Percentiles rank a stretch among this genome's conserved stretches.
phyloP scores from a whole-genome alignment of 2,329 filamentous ascomycete species.

The Colletotrichum acutatum region DNA sequence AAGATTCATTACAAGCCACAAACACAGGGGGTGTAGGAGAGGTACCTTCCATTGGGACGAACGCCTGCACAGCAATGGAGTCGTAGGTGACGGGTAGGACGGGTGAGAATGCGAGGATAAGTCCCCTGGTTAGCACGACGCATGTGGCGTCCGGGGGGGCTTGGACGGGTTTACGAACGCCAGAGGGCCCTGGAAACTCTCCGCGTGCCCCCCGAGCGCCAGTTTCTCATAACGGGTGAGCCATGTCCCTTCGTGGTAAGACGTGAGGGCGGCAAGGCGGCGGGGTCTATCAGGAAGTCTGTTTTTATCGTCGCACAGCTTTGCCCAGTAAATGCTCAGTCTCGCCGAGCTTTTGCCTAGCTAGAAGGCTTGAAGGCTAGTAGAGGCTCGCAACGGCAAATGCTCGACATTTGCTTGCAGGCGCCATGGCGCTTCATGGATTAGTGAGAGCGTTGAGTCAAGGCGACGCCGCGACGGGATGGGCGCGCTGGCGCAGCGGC shows the following conservation, averaged over 20 bases:
- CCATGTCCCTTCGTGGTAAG: not conserved
- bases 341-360: conserved; percentile 6
- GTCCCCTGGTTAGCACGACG: not conserved
- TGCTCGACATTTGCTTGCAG: not conserved
- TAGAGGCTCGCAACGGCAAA: conserved; percentile 13
- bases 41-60: conserved; percentile 11
- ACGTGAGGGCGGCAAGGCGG: not conserved
- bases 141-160: conserved; percentile 20
- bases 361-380: not conserved
- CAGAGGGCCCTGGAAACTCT: not conserved
- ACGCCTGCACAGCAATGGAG: conserved; percentile 30
- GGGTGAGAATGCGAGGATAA: not conserved
- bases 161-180: not conserved
- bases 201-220: not conserved
- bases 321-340: conserved; percentile 11
- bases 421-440: no score
- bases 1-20: not conserved
- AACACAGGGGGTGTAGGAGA: not conserved
- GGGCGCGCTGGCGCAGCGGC: conserved; percentile 21
- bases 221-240: not conserved
- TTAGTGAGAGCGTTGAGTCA: not conserved
- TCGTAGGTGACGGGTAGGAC: conserved; percentile 13
- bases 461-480: conserved; percentile 27
- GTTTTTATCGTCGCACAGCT: not conserved
- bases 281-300: conserved; percentile 2